Evolutionary conservation across 2,329 filamentous ascomycete genomes (phyloP).

Genomic region (Nannizzia gypsea): DNA sequence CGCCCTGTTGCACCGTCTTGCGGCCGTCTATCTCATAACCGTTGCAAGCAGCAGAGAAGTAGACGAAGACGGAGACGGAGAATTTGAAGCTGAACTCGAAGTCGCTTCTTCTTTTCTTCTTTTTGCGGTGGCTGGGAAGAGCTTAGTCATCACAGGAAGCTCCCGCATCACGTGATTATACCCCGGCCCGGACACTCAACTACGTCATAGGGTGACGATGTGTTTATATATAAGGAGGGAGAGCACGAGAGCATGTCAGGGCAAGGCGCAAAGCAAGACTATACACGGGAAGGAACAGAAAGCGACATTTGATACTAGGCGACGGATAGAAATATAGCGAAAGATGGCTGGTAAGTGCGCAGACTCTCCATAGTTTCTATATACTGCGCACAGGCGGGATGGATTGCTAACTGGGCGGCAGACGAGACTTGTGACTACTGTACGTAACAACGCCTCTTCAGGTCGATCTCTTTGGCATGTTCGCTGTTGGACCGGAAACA

Average conservation of each 20-base stretch:
- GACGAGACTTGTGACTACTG: constrained; percentile 47
- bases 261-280: neutral
- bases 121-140: neutral
- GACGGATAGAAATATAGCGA: neutral
- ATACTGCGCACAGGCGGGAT: too few species aligned
- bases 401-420: neutral
- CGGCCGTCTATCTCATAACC: neutral
- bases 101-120: neutral
- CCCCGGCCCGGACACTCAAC: neutral
- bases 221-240: neutral
- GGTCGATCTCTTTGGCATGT: neutral
- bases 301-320: neutral
- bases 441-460: constrained; percentile 24
- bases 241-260: neutral
- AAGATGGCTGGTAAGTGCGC: neutral
- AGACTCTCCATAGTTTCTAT: too few species aligned
- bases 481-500: neutral
- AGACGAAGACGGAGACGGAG: neutral
- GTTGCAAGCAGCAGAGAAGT: neutral
- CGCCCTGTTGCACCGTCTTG: neutral
- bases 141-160: neutral
- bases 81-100: neutral
- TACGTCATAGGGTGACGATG: neutral
- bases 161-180: neutral
- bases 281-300: neutral